A percentile compares a stretch with the other conserved stretches of the same genome.
Conservation (phyloP, 768 basidiomycete genomes). For the Collybia sordida region DNA sequence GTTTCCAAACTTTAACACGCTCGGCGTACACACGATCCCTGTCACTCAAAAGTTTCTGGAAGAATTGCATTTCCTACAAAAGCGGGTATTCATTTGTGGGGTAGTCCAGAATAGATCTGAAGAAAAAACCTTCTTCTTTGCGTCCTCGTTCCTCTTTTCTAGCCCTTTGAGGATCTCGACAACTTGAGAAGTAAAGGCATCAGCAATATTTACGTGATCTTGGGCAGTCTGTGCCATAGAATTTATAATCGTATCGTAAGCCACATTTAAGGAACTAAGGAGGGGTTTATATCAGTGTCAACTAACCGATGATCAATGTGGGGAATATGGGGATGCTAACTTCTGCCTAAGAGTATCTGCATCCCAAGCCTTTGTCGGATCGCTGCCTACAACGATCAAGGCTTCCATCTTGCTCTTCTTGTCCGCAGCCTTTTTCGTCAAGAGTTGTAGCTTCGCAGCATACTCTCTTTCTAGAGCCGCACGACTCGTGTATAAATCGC, state of each 20-base stretch:
- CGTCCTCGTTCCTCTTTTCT: conserved; percentile 62
- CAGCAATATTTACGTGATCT: conserved; percentile 69
- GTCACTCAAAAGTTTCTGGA: conserved; percentile 68
- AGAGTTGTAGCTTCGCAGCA: conserved; percentile 63
- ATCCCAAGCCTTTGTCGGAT: conserved; percentile 63
- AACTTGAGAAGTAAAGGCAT: conserved; percentile 56
- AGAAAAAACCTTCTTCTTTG: conserved; percentile 60
- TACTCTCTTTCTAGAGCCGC: conserved; percentile 77
- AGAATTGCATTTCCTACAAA: conserved; percentile 64
- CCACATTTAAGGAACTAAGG: conserved; percentile 68
- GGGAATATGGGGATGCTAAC: conserved; percentile 30
- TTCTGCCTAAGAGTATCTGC: conserved; percentile 53
- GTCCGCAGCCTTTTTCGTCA: conserved; percentile 68
- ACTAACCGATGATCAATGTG: conserved; percentile 7
- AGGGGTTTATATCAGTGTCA: conserved; percentile 2
- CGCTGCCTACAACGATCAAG: conserved; percentile 60
- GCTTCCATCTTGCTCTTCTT: conserved; percentile 63
- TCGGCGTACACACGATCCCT: conserved; percentile 68
- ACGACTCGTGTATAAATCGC: conserved; percentile 69
- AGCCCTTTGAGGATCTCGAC: conserved; percentile 61
- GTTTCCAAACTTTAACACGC: conserved; percentile 59
- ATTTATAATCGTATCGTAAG: conserved; percentile 65
- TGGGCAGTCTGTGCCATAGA: conserved; percentile 62
- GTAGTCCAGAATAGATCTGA: conserved; percentile 3
- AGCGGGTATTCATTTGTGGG: conserved; percentile 5